Evolutionary conservation across 352 stramenopile species (phyloP).

Genomic region (Phytophthora idaei): DNA sequence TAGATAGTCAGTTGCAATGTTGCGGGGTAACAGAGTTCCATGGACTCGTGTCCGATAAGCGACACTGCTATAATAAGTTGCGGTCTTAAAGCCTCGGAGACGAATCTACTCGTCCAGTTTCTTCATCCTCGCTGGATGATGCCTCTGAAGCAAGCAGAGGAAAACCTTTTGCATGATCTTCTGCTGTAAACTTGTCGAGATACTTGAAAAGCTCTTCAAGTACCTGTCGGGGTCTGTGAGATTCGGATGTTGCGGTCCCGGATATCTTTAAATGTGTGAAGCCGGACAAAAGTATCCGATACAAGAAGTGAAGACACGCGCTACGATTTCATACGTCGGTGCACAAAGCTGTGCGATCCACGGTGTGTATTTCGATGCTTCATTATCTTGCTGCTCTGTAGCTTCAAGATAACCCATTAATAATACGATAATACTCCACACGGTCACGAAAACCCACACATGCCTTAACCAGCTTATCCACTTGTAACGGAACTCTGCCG

Average conservation of each 20-base stretch:
- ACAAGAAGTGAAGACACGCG: conserved; percentile 9
- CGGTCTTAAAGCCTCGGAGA: conserved; percentile 14
- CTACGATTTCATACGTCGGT: conserved; percentile 18
- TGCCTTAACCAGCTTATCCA: neutral
- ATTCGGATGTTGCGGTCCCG: conserved; percentile 13
- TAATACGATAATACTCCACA: no score
- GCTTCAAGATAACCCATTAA: neutral
- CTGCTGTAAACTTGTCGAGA: conserved; percentile 17
- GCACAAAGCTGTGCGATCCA: conserved; percentile 21
- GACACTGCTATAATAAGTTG: conserved; percentile 29
- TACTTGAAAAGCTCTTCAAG: conserved; percentile 24
- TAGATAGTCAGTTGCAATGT: conserved; percentile 13
- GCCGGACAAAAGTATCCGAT: conserved; percentile 21
- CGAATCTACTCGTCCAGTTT: conserved; percentile 9
- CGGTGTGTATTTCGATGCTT: neutral
- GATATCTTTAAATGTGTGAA: conserved; percentile 27
- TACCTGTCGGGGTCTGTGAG: neutral
- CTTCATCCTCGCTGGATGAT: neutral
- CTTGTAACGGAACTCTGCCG: neutral
- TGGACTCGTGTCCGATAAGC: conserved; percentile 20
- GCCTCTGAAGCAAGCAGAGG: conserved; percentile 22
- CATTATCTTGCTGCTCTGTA: neutral
- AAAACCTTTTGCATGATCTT: conserved; percentile 35
- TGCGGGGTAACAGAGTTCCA: conserved; percentile 20
- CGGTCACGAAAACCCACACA: neutral